These are phyloP conservation scores for Phytophthora rubi DNA, from an alignment of 352 stramenopile genomes.

Conservation along the genomic window DNA sequence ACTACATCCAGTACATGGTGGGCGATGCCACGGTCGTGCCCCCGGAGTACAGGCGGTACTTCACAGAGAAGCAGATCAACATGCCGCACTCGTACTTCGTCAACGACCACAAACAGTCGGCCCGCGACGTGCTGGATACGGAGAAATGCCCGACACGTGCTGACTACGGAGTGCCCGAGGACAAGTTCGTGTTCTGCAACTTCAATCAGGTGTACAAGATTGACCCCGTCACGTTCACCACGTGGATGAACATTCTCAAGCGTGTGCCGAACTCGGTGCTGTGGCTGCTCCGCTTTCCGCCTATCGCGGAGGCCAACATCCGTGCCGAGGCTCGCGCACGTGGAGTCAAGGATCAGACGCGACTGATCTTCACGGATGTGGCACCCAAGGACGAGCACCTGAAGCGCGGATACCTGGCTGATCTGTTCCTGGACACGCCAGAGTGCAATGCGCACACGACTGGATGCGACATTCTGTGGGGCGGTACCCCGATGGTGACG, in stretches of 20 bases:
- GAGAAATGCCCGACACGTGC: slow-evolving; percentile 76
- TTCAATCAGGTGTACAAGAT: slow-evolving; percentile 98
- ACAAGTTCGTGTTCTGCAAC: slow-evolving; percentile 95
- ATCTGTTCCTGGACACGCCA: slow-evolving; percentile 94
- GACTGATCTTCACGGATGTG: slow-evolving; percentile 88
- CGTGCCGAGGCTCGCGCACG: slow-evolving; percentile 74
- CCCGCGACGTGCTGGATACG: slow-evolving; percentile 79
- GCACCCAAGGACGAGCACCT: slow-evolving; percentile 92
- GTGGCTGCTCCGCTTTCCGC: slow-evolving; percentile 91
- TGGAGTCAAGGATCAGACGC: slow-evolving; percentile 65
- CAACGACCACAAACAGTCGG: slow-evolving; percentile 92
- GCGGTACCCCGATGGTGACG: slow-evolving; percentile 91
- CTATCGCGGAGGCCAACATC: slow-evolving; percentile 87
- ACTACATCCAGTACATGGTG: slow-evolving; percentile 95
- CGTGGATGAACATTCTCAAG: slow-evolving; percentile 94
- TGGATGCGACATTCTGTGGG: slow-evolving; percentile 93
- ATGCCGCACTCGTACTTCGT: slow-evolving; percentile 95
- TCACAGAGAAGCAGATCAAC: slow-evolving; percentile 91
- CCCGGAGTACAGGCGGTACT: slow-evolving; percentile 62
- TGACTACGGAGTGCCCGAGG: slow-evolving; percentile 91
- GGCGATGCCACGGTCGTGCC: slow-evolving; percentile 86
- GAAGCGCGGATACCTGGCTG: slow-evolving; percentile 83
- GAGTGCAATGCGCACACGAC: slow-evolving; percentile 94
- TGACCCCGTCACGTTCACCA: slow-evolving; percentile 89
- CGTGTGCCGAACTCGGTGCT: slow-evolving; percentile 91